These are phyloP conservation scores for Phyllosticta citrichinensis DNA, from an alignment of 2,329 filamentous ascomycete genomes.

Conservation along the genomic window DNA sequence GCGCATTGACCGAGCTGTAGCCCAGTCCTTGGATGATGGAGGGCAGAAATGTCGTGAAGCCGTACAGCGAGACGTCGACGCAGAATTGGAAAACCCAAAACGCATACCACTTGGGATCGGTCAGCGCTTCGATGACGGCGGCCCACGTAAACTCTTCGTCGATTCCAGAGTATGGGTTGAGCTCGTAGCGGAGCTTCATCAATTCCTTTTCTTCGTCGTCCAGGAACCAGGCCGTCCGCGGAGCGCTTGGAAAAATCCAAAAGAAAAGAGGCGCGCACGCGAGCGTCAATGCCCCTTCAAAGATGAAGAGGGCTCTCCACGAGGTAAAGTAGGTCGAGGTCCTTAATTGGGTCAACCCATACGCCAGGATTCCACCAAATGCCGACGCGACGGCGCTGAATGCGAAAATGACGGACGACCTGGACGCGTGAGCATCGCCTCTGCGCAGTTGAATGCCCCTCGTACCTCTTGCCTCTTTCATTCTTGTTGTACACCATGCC, in stretches of 20 bases:
- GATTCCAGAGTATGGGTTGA: constrained; percentile 6
- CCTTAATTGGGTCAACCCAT: constrained; percentile 52
- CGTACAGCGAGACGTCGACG: constrained; percentile 32
- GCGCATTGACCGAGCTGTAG: constrained; percentile 48
- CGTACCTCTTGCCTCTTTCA: constrained; percentile 33
- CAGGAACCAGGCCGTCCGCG: constrained; percentile 48
- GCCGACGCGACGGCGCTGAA: constrained; percentile 50
- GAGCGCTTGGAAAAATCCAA: constrained; percentile 51
- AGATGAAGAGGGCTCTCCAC: constrained; percentile 27
- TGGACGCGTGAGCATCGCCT: constrained; percentile 26
- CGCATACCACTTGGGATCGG: constrained; percentile 14
- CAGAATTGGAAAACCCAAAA: constrained; percentile 9
- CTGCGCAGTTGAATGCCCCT: constrained; percentile 49
- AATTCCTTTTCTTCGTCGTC: constrained; percentile 32
- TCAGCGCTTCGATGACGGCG: constrained; percentile 12
- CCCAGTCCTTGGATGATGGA: constrained; percentile 57
- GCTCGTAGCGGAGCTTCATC: constrained; percentile 7
- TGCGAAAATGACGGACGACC: constrained; percentile 33
- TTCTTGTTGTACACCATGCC: constrained; percentile 9
- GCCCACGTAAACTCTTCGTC: constrained; percentile 20
- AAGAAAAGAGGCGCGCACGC: constrained; percentile 18
- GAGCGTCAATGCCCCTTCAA: constrained; percentile 16
- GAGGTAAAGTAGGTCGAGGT: constrained; percentile 33
- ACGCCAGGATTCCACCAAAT: constrained; percentile 51
- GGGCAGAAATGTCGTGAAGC: constrained; percentile 35